Evolutionary conservation across 768 basidiomycete species (phyloP), one percentile per base, ranked within the genome.

Genomic region (Kwoniella europaea): DNA sequence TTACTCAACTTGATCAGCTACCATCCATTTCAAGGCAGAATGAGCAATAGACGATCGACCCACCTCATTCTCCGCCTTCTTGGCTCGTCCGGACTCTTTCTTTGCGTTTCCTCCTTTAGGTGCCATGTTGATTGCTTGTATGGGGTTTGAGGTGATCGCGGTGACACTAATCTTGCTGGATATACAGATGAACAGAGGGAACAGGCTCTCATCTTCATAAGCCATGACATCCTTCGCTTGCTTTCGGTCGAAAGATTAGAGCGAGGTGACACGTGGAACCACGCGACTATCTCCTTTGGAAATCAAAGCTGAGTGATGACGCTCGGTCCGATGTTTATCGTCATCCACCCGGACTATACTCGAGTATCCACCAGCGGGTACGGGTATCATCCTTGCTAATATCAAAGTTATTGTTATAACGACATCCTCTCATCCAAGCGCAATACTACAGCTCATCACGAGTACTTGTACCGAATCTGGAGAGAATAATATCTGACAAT

Each of bases 41-140:
- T 63, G 59, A 44, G 15, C 2, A 24, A 1, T 41, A 42, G 2
- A 10, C 6, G 5, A 27, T 10, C 6, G 1, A 75, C 79, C 12
- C 54, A 83, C 82, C 76, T 83, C 81, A 62, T 82, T 83, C 70
- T 83, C 82, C 13, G 81, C 81, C 66, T 83, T 97, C 85, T 93
- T 94, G 0, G 94, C 91, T 65, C 91, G 85, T 4, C 94, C 94
- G 54, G 89, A 85, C 84, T 96, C 94, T 83, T 96, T 96, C 89
- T 96, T 97, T 68, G 92, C 86, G 86, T 94, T 96, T 76, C 87
- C 89, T 72, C 90, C 91, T 84, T 92, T 83, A 0, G 94, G 94
- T 59, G 94, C 84, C 94, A 95, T 94, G 41, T 22, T 61, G 59
- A 29, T 29, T 29, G 15, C 6, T 44, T 27, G 24, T 9, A 16